Evolutionary conservation across 805 yeast species (phyloP).

Genomic region (Spathaspora sp.): DNA sequence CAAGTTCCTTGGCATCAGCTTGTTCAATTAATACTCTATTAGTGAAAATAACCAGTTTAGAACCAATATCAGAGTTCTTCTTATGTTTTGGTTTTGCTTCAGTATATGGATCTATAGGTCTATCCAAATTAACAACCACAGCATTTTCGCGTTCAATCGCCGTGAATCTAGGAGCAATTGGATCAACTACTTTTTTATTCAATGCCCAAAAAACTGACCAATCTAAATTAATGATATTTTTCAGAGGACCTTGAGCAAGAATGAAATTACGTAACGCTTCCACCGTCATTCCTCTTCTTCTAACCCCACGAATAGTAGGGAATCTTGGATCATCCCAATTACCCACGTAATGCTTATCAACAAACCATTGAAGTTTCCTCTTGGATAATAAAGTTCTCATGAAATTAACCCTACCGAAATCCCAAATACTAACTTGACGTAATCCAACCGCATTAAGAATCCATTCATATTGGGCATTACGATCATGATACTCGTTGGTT

Average conservation of each 20-base stretch:
- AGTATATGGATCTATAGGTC: conserved; percentile 56
- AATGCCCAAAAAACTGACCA: conserved; percentile 98
- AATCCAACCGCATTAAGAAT: conserved; percentile 74
- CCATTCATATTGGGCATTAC: conserved; percentile 98
- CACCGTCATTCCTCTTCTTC: conserved; percentile 99
- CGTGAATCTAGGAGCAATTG: conserved; percentile 93
- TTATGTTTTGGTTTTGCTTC: conserved; percentile 91
- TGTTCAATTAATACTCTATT: conserved; percentile 74
- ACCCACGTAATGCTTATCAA: conserved; percentile 78
- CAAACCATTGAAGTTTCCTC: conserved; percentile 99
- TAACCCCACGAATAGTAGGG: conserved; percentile 99
- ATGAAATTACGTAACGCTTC: conserved; percentile 95
- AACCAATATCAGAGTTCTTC: conserved; percentile 89
- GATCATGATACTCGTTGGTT: conserved; percentile 97
- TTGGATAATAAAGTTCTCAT: conserved; percentile 92
- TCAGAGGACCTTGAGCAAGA: conserved; percentile 95
- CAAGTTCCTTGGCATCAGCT: conserved; percentile 62
- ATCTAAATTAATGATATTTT: conserved; percentile 92
- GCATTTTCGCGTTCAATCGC: conserved; percentile 66
- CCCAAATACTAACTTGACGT: conserved; percentile 96
- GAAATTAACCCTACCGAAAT: conserved; percentile 95
- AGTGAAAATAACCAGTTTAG: conserved; percentile 68
- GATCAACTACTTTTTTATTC: conserved; percentile 96
- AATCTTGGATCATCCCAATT: conserved; percentile 99
- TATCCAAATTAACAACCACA: conserved; percentile 68